A percentile compares a stretch with the other conserved stretches of the same genome.
phyloP scores from a whole-genome alignment of 1,139 yeast genomes.

The Nakaseomyces kungkrabaensis region DNA sequence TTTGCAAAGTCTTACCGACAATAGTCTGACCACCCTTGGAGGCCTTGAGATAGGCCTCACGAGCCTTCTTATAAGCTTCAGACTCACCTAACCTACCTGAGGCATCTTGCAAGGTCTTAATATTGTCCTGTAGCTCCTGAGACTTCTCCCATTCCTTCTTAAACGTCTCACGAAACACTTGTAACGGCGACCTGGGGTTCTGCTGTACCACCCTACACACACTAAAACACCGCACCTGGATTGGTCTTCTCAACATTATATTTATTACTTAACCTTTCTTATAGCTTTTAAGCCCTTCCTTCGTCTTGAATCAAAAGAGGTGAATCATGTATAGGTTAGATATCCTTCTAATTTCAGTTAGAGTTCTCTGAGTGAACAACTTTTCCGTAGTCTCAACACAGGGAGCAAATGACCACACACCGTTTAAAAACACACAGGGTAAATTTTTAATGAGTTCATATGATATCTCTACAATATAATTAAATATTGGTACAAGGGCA shows the following conservation, averaged over 20 bases:
- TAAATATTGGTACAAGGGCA: too few species aligned
- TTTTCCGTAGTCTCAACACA: too few species aligned
- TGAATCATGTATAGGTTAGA: too few species aligned
- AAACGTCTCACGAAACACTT: slow-evolving; percentile 90
- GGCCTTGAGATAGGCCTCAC: slow-evolving; percentile 84
- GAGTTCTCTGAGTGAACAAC: too few species aligned
- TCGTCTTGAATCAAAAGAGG: too few species aligned
- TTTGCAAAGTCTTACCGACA: slow-evolving; percentile 72
- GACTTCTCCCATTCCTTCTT: slow-evolving; percentile 84
- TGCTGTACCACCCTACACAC: neutral
- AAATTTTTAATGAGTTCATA: too few species aligned
- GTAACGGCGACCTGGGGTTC: slow-evolving; percentile 60
- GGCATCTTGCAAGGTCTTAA: slow-evolving; percentile 92
- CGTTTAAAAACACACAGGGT: too few species aligned
- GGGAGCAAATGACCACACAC: too few species aligned
- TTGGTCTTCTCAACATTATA: neutral
- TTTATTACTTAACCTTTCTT: too few species aligned
- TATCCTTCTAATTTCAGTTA: too few species aligned
- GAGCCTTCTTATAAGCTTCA: slow-evolving; percentile 86
- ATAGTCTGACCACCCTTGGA: slow-evolving; percentile 63
- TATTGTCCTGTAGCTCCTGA: slow-evolving; percentile 79
- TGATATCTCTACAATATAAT: too few species aligned
- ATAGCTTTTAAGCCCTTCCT: too few species aligned
- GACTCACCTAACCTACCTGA: slow-evolving; percentile 92
- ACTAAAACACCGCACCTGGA: slow-evolving; percentile 1